Conservation (phyloP, 495 filamentous ascomycete genomes). For the Trichoderma gamsii region DNA sequence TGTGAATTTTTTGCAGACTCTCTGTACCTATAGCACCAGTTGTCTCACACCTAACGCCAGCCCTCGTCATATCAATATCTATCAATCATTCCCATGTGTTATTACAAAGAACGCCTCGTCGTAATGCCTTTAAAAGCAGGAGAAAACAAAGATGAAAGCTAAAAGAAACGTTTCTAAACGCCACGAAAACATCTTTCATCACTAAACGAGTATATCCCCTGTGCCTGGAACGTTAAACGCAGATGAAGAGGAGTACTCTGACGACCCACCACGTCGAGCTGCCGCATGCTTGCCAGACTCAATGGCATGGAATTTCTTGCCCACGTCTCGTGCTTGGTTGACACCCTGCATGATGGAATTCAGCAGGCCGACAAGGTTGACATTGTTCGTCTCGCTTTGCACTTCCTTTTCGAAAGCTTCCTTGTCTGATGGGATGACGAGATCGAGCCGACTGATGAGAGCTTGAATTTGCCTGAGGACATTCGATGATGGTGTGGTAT, state of each 20-base stretch:
- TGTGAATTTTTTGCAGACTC: background rate
- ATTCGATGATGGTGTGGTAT: slow-evolving; percentile 53
- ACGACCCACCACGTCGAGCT: background rate
- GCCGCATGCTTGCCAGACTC: slow-evolving; percentile 37
- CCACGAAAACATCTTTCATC: background rate
- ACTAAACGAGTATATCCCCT: slow-evolving; percentile 24
- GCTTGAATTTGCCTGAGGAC: slow-evolving; percentile 62
- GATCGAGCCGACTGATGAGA: slow-evolving; percentile 54
- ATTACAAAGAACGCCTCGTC: background rate
- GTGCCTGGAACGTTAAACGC: slow-evolving; percentile 19
- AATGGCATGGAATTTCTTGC: slow-evolving; percentile 64
- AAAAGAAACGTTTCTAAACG: background rate
- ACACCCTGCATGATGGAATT: slow-evolving; percentile 61
- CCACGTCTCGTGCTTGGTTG: slow-evolving; percentile 58
- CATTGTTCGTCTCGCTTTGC: slow-evolving; percentile 67
- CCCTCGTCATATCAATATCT: slow-evolving; percentile 9
- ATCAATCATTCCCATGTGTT: background rate
- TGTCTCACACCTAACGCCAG: background rate
- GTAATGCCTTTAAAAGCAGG: background rate
- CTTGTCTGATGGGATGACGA: slow-evolving; percentile 51
- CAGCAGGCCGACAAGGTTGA: slow-evolving; percentile 65
- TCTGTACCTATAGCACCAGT: background rate
- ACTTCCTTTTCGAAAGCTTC: slow-evolving; percentile 51
- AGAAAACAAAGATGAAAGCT: background rate
- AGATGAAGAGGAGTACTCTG: slow-evolving; percentile 10